Evolutionary conservation across 73 alveolate genomes (phyloP).

Genomic region (Urostyla sp.): DNA sequence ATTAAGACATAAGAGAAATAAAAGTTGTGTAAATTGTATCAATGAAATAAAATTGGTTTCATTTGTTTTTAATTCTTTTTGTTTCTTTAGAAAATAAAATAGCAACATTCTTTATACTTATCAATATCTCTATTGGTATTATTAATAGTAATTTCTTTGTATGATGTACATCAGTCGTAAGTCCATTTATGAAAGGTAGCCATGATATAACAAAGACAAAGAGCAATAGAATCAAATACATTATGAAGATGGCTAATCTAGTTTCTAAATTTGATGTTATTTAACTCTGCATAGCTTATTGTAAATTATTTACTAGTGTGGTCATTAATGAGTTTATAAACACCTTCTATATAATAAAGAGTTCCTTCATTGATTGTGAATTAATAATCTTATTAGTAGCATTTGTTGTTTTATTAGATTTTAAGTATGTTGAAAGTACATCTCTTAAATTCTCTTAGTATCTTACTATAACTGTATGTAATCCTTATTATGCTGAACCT

Average conservation of each 20-base stretch:
- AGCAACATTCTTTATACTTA: conserved; percentile 38
- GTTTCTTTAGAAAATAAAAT: not conserved
- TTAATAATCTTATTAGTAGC: conserved; percentile 5
- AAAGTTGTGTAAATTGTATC: not conserved
- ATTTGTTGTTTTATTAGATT: not conserved
- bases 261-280: conserved; percentile 6
- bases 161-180: conserved; percentile 36
- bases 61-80: not conserved
- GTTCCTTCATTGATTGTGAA: conserved; percentile 11
- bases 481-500: conserved; percentile 42
- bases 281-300: conserved; percentile 6
- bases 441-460: conserved; percentile 38
- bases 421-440: conserved; percentile 1
- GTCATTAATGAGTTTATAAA: conserved; percentile 17
- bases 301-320: not conserved
- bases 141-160: conserved; percentile 46
- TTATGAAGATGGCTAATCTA: conserved; percentile 47
- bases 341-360: conserved; percentile 7
- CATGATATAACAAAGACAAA: conserved; percentile 40
- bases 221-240: conserved; percentile 25
- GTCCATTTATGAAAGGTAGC: conserved; percentile 58
- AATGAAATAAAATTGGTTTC: not conserved
- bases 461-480: conserved; percentile 49
- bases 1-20: too few relatives aligned
- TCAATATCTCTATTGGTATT: conserved; percentile 40